Evolutionary conservation across 208 protist genomes (phyloP), one percentile per base, ranked within the genome.

Genomic region (Vickermania ingenoplastis): DNA sequence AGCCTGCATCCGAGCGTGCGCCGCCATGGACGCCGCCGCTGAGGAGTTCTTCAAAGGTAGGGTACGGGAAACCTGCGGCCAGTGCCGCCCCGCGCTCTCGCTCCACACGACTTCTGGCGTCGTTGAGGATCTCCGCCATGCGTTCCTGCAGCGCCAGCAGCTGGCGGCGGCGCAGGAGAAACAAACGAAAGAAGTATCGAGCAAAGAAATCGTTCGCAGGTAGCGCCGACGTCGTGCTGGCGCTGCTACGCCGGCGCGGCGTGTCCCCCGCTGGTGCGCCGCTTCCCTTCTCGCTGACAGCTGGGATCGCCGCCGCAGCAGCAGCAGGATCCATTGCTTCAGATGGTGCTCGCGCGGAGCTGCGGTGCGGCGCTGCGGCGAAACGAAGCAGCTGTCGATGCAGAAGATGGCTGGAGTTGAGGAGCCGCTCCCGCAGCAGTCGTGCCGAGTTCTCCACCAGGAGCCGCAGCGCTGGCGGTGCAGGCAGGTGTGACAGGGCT

Each of bases 1-100:
- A 3, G 31, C 36, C 41, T 60, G 56, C 14, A 60, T 60, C 41
- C 56, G 56, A 14, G 56, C 52, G 36, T 55, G 28, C 5, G 45
- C 50, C 4, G 59, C 2, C 14, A 41, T 30, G 17, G 23, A n/a
- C n/a, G n/a, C n/a, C n/a, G n/a, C n/a, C n/a, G n/a, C n/a, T n/a
- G n/a, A n/a, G n/a, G n/a, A n/a, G n/a, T n/a, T n/a, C n/a, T n/a
- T n/a, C n/a, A n/a, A n/a, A n/a, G n/a, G n/a, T n/a, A n/a, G n/a
- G n/a, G n/a, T n/a, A n/a, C n/a, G n/a, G n/a, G n/a, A n/a, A n/a
- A n/a, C n/a, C n/a, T n/a, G n/a, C n/a, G n/a, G n/a, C n/a, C n/a
- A n/a, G n/a, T n/a, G n/a, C n/a, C n/a, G n/a, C n/a, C n/a, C n/a
- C n/a, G n/a, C n/a, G n/a, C n/a, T n/a, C n/a, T n/a, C n/a, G n/a